Evolutionary conservation across 345 rosid genomes (phyloP).

Genomic region (Murraya paniculata): DNA sequence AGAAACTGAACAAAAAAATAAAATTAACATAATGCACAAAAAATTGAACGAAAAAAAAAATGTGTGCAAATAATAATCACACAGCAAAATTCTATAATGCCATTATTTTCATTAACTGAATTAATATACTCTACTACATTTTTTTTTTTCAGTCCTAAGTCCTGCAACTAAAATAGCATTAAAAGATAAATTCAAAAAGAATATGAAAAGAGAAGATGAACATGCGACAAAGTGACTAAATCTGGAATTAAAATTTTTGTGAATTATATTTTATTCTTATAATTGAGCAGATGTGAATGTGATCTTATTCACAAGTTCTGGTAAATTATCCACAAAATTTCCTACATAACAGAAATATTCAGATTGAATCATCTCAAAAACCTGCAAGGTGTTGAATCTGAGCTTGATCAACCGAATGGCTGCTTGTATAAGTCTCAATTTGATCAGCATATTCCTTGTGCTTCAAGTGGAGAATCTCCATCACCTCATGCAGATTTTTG

Average conservation of each 20-base stretch:
- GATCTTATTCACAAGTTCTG: not conserved
- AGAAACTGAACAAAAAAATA: no score
- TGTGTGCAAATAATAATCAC: no score
- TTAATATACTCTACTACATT: no score
- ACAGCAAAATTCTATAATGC: no score
- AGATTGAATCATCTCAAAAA: conserved; percentile 23
- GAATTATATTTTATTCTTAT: not conserved
- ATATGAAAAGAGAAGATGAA: not conserved
- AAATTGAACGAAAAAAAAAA: no score
- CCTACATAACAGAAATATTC: not conserved
- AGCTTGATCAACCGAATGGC: conserved; percentile 60
- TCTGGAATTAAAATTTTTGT: not conserved
- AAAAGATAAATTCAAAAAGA: no score
- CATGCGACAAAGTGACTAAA: no score
- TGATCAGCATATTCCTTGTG: conserved; percentile 52
- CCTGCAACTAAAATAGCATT: not conserved
- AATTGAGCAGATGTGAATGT: not conserved
- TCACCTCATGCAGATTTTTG: conserved; percentile 49
- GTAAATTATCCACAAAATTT: conserved; percentile 8
- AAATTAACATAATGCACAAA: no score
- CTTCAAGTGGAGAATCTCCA: conserved; percentile 61
- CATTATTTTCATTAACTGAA: no score
- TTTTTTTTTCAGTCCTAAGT: no score
- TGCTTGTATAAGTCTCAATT: conserved; percentile 47
- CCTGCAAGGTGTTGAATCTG: conserved; percentile 78